Percentiles rank a stretch among this genome's conserved stretches.
phyloP scores from a whole-genome alignment of 2,329 filamentous ascomycete species.

The Akanthomyces uredinophilus region DNA sequence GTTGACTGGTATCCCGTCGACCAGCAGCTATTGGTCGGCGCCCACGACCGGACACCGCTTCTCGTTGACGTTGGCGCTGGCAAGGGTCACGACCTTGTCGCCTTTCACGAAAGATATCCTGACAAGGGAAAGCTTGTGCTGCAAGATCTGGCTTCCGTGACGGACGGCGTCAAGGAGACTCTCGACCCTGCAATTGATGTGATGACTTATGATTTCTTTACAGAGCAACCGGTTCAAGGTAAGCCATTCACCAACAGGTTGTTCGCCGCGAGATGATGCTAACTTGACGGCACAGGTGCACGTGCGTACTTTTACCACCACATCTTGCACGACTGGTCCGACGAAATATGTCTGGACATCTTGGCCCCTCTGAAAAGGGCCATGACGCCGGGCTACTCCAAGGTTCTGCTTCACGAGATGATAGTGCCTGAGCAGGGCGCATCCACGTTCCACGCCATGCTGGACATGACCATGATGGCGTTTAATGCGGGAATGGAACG shows the following conservation, averaged over 20 bases:
- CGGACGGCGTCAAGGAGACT: slow-evolving; percentile 17
- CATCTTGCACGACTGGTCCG: slow-evolving; percentile 24
- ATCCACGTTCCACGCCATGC: slow-evolving; percentile 14
- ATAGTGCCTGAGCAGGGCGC: slow-evolving; percentile 20
- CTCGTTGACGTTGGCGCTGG: slow-evolving; percentile 28
- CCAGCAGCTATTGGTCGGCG: slow-evolving; percentile 23
- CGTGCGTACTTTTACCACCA: slow-evolving; percentile 24
- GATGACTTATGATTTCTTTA: slow-evolving; percentile 32
- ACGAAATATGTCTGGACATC: slow-evolving; percentile 19
- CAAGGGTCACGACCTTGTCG: slow-evolving; percentile 26
- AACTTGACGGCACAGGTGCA: slow-evolving; percentile 20
- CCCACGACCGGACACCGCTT: slow-evolving; percentile 16
- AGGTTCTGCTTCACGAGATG: slow-evolving; percentile 28
- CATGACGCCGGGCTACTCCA: slow-evolving; percentile 26
- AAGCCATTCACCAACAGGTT: not conserved
- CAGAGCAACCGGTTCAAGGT: slow-evolving; percentile 25
- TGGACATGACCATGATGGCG: slow-evolving; percentile 24
- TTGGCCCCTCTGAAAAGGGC: slow-evolving; percentile 14
- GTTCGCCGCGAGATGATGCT: not conserved
- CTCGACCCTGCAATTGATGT: slow-evolving; percentile 20
- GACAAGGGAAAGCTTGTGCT: slow-evolving; percentile 22
- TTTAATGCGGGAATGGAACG: slow-evolving; percentile 19
- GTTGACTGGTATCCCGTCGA: slow-evolving; percentile 21
- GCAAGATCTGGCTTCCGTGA: slow-evolving; percentile 24
- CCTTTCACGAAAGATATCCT: slow-evolving; percentile 22